Base-by-base conservation (phyloP, 495 filamentous ascomycete species). In the Corynascus novoguineensis region DNA sequence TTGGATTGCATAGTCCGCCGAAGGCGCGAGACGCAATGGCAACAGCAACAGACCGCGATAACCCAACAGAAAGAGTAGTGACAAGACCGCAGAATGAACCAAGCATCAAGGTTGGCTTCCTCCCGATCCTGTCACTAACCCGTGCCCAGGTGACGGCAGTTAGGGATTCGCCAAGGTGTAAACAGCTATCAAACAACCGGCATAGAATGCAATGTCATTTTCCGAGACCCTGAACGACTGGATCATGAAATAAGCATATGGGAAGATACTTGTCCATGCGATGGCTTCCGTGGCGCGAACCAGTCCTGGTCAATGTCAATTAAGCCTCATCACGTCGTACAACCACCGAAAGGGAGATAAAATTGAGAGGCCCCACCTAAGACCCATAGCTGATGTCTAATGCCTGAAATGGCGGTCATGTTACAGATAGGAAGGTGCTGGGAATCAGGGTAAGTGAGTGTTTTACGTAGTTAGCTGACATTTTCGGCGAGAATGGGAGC, bases 191-290 rank as follows among this genome's bases (percentile, higher is more conserved):
- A 59, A 19, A 10, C 32, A 22, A 5, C 41, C 49, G 5, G 57
- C 10, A 24, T 48, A 59, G 24, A 59, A 53, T 8, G 57, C 41
- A 15, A 59, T 48, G 29, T 59, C 57, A 4, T 29, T 28, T 12
- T 47, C 41, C 12, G 57, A 35, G n/a, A 59, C 49, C 19, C 49
- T 22, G 21, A 59, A 59, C 1, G 49, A 48, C 24, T 32, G 48
- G 14, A 59, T 34, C 57, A 59, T 59, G 57, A 19, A 48, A 32
- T 59, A 59, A 17, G 57, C 35, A n/a, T 59, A 59, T 8, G 57
- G 57, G 45, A 54, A 49, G 8, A 44, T 54, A 25, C 50, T 53
- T 2, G 32, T 41, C 50, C 57, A 59, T 14, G 57, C 50, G 25
- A 54, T 40, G 24, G 57, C 57, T 47, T 59, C 57, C 15, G 57